These are phyloP conservation scores for Suillus paluster DNA, from an alignment of 768 basidiomycete species.

Conservation along the genomic window DNA sequence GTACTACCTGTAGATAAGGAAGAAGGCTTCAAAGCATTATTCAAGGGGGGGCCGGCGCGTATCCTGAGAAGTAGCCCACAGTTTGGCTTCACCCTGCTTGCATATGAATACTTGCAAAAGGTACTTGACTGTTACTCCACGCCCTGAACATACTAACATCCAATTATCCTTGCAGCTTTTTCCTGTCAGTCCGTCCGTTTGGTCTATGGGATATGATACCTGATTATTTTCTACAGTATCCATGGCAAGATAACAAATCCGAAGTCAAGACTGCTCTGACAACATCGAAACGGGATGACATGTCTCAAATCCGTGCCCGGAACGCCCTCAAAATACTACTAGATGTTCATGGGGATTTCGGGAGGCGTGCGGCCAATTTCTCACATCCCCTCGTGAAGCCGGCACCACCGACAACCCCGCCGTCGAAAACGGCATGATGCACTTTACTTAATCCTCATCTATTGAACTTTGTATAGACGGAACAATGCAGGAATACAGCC, in stretches of 20 bases:
- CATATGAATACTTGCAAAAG: conserved; percentile 74
- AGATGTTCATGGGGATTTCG: conserved; percentile 91
- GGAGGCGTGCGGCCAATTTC: conserved; percentile 53
- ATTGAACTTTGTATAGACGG: conserved; percentile 4
- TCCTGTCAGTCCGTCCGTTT: conserved; percentile 28
- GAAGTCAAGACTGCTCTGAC: conserved; percentile 75
- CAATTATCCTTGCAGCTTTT: conserved; percentile 29
- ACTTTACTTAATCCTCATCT: background rate
- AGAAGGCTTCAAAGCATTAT: conserved; percentile 88
- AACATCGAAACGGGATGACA: conserved; percentile 69
- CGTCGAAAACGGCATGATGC: conserved; percentile 25
- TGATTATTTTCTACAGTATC: conserved; percentile 58
- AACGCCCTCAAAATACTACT: conserved; percentile 93
- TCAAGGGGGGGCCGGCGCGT: conserved; percentile 91
- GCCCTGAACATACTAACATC: background rate
- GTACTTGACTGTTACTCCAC: conserved; percentile 37
- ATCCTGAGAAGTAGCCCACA: conserved; percentile 88
- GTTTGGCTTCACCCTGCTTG: conserved; percentile 92
- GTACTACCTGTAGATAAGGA: conserved; percentile 64
- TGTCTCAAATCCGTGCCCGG: conserved; percentile 87
- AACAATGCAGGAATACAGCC: background rate
- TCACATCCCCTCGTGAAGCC: conserved; percentile 25
- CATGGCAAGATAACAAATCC: conserved; percentile 71
- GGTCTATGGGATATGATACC: conserved; percentile 3
- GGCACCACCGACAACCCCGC: conserved; percentile 13